Evolutionary conservation across 208 protist species (phyloP), one percentile per base, ranked within the genome.

Genomic region (Crithidia acanthocephali): DNA sequence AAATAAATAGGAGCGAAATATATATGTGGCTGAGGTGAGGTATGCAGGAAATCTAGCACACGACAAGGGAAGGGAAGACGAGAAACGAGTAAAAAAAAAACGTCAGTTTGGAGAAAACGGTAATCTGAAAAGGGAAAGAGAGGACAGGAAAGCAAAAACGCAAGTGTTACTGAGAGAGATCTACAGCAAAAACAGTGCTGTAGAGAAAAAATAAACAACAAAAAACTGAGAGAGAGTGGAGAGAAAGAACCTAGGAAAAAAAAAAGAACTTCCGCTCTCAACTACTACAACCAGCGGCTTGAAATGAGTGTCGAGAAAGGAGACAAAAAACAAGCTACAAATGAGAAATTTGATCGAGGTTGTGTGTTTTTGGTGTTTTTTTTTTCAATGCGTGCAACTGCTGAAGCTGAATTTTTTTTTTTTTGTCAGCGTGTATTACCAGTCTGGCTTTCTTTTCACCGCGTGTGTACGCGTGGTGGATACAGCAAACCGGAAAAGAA

Each of bases 61-160:
- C 55, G 30, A 47, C 52, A 52, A n/a, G 60, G 44, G 69, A 52
- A 40, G 58, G 55, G 68, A 32, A 33, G 55, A 50, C 35, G 57
- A 55, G 52, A 61, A 58, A 58, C 9, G 42, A 22, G 16, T 47
- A 32, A 64, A 37, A 55, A 47, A 63, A 30, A 30, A n/a, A 25
- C 11, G 20, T 28, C 44, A 45, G 57, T 37, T 65, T 63, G 20
- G n/a, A 50, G 6, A 52, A 10, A 23, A 50, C 18, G 40, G 35
- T 28, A 52, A 52, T 23, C 56, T 45, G 9, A 45, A 32, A 52
- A 22, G 52, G 27, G 48, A 47, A 55, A 42, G 27, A 48, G 25
- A 59, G 18, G 5, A 48, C 18, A 3, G 6, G 18, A 48, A 48
- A 48, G 44, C 5, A 48, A 48, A 48, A n/a, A 48, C 44, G 37